Conservation (phyloP, 176 grass and related monocot species). For the Oryza officinalis region DNA sequence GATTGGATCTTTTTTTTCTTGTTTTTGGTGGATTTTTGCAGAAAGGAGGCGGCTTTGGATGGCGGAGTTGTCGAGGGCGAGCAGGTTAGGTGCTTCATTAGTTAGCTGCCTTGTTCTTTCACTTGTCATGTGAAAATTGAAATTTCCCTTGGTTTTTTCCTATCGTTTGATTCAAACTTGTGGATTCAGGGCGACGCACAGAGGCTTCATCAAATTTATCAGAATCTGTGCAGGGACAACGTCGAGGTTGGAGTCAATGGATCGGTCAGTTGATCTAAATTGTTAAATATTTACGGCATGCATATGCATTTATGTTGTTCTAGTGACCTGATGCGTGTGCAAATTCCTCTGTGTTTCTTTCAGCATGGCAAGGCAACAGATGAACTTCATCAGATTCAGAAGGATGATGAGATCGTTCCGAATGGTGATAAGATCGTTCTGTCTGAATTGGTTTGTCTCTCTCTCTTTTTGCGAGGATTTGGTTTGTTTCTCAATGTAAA, state of each 20-base stretch:
- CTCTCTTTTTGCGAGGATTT: not conserved
- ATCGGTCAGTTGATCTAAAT: not conserved
- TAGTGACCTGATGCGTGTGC: not conserved
- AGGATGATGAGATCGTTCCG: not conserved
- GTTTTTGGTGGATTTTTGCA: constrained; percentile 20
- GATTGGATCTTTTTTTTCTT: not conserved
- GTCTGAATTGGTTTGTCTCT: constrained; percentile 31
- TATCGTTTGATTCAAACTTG: not conserved
- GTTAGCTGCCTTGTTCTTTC: not conserved
- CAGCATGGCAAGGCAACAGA: constrained; percentile 1
- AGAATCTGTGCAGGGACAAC: not conserved
- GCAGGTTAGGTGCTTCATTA: constrained; percentile 34
- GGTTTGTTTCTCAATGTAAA: constrained; percentile 25
- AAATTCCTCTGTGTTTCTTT: constrained; percentile 2
- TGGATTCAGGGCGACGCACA: not conserved
- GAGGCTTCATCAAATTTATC: not conserved
- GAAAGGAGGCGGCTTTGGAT: constrained; percentile 3
- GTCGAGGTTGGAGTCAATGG: not conserved
- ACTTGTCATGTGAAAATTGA: not conserved
- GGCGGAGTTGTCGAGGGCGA: constrained; percentile 29
- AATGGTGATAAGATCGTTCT: not conserved
- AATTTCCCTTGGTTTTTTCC: not conserved
- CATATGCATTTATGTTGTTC: not conserved
- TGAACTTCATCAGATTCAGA: constrained; percentile 15
- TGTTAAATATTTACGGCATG: not conserved